phyloP scores from a whole-genome alignment of 2,329 filamentous ascomycete genomes.

The Decorospora gaudefroyi region DNA sequence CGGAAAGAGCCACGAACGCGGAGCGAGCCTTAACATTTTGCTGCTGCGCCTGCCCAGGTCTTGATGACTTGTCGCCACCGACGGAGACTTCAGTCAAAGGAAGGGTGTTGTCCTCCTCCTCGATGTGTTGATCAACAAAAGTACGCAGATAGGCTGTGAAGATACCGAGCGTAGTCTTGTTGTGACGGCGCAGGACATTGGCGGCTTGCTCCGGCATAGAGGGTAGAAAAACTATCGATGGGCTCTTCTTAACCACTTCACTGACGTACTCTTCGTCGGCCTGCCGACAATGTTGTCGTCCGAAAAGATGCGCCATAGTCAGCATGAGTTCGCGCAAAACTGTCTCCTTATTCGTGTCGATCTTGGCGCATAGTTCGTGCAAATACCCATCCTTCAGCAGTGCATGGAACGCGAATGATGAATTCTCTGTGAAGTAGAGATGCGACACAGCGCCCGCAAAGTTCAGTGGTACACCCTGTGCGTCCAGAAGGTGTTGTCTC shows the following conservation, averaged over 20 bases:
- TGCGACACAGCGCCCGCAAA: slow-evolving; percentile 73
- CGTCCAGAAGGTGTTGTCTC: slow-evolving; percentile 67
- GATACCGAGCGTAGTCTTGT: slow-evolving; percentile 65
- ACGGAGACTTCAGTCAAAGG: slow-evolving; percentile 62
- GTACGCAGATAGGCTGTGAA: slow-evolving; percentile 72
- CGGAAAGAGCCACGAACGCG: slow-evolving; percentile 72
- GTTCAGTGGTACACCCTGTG: slow-evolving; percentile 67
- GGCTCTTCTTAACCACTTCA: slow-evolving; percentile 59
- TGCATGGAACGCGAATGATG: slow-evolving; percentile 76
- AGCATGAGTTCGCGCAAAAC: slow-evolving; percentile 67
- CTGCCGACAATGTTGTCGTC: slow-evolving; percentile 59
- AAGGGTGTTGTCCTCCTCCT: slow-evolving; percentile 58
- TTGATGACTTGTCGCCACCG: slow-evolving; percentile 42
- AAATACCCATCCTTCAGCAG: slow-evolving; percentile 74
- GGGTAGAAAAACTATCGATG: slow-evolving; percentile 69
- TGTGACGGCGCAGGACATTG: slow-evolving; percentile 63
- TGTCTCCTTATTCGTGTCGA: slow-evolving; percentile 56
- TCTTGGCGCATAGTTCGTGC: slow-evolving; percentile 63
- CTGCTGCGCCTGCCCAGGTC: slow-evolving; percentile 10
- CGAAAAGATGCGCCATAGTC: slow-evolving; percentile 72
- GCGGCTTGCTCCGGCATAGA: slow-evolving; percentile 63
- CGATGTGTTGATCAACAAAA: slow-evolving; percentile 68
- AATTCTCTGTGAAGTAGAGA: slow-evolving; percentile 76
- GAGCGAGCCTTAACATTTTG: slow-evolving; percentile 61
- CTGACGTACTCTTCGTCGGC: slow-evolving; percentile 55